phyloP scores from a whole-genome alignment of 352 stramenopile genomes.

The Pythium folliculosum region DNA sequence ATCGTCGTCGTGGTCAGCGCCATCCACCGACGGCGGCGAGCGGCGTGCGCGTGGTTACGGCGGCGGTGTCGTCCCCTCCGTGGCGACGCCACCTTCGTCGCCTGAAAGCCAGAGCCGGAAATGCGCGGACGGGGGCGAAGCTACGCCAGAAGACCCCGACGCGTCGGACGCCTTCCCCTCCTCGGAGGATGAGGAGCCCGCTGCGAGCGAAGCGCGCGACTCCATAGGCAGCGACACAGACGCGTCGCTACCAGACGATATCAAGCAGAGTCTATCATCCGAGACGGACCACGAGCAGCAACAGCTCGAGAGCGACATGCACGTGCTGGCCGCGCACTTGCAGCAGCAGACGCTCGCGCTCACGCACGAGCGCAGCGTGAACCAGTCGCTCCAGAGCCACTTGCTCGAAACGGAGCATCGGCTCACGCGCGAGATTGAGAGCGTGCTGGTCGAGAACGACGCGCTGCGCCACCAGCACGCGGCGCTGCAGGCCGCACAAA shows the following conservation, averaged over 20 bases:
- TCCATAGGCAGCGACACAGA: neutral
- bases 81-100: conserved; percentile 14
- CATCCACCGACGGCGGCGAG: too few relatives aligned
- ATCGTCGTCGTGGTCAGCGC: neutral
- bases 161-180: neutral
- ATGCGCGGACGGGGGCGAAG: neutral
- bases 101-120: neutral
- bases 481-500: conserved; percentile 27
- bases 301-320: conserved; percentile 49
- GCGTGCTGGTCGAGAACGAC: conserved; percentile 47
- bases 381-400: conserved; percentile 21
- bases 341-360: conserved; percentile 40
- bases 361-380: conserved; percentile 33
- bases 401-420: neutral
- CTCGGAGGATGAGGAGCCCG: neutral
- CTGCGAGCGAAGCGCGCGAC: neutral
- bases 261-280: neutral
- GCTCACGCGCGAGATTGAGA: conserved; percentile 36
- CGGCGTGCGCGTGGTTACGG: too few relatives aligned
- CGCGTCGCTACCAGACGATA: neutral
- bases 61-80: neutral
- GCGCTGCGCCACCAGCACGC: conserved; percentile 45
- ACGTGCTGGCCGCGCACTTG: conserved; percentile 56
- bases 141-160: conserved; percentile 4
- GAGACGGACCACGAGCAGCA: neutral